These are phyloP conservation scores for Thermomucor indicae-seudaticae DNA, from an alignment of 371 early-diverging fungal species.

Conservation along the genomic window DNA sequence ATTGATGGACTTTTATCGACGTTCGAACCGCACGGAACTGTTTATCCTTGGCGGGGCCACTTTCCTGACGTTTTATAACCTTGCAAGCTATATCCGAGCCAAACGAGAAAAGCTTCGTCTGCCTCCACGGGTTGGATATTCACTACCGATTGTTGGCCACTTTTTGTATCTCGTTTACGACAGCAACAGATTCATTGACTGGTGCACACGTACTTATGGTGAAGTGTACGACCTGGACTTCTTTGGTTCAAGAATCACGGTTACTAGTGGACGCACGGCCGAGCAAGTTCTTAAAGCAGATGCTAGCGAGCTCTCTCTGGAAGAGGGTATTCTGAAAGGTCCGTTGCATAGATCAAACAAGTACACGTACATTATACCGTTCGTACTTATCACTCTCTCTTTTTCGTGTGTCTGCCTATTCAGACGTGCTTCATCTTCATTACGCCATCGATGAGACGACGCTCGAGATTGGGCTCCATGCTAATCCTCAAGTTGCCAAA, in stretches of 20 bases:
- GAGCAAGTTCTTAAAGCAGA: slow-evolving; percentile 31
- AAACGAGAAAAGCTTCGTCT: slow-evolving; percentile 17
- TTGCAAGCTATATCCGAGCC: slow-evolving; percentile 14
- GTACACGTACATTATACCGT: background rate
- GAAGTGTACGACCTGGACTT: slow-evolving; percentile 25
- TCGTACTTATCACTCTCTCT: background rate
- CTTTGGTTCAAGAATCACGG: slow-evolving; percentile 18
- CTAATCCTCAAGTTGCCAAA: slow-evolving; percentile 25
- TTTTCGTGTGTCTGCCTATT: background rate
- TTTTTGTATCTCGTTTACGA: slow-evolving; percentile 19
- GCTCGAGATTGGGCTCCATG: slow-evolving; percentile 24
- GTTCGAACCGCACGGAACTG: slow-evolving; percentile 23
- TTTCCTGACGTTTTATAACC: slow-evolving; percentile 22
- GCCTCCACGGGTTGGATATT: slow-evolving; percentile 30
- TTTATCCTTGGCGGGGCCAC: slow-evolving; percentile 21
- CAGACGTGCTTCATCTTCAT: slow-evolving; percentile 28
- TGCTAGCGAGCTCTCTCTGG: slow-evolving; percentile 16
- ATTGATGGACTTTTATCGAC: too few species aligned
- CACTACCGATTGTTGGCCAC: slow-evolving; percentile 32
- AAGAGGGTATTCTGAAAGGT: slow-evolving; percentile 28
- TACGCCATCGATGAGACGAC: slow-evolving; percentile 18
- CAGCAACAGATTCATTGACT: slow-evolving; percentile 24
- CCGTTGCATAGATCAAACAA: background rate
- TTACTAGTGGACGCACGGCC: slow-evolving; percentile 18
- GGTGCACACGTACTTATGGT: slow-evolving; percentile 30